Evolutionary conservation across 495 filamentous ascomycete species (phyloP), one percentile per base, ranked within the genome.

Genomic region (Podospora pseudoanserina): DNA sequence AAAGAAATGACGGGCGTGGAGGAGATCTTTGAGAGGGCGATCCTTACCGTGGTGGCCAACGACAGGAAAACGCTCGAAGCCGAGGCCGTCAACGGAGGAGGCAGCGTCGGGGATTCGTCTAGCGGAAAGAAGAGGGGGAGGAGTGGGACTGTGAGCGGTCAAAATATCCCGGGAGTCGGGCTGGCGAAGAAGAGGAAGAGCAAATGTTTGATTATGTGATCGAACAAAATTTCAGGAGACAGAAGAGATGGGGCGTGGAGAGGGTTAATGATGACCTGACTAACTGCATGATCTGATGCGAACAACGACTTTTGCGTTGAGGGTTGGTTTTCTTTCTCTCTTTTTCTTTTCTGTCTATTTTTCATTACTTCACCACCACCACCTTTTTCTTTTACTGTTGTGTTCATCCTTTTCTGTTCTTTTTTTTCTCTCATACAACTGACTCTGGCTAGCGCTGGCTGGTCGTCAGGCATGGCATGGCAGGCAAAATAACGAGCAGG

Each of bases 1-100:
- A 98, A 98, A 80, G 96, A 98, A 79, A 94, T 95, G 91, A 86
- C 81, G 49, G 95, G 95, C 63, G 94, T 99, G 32, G 91, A 98
- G 74, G 93, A 97, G 70, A 93, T 99, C 72, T 99, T 99, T 77
- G 88, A 93, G 71, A 81, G 86, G 56, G 95, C 95, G 16, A 93
- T 99, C 74, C 89, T 92, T 71, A 92, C 90, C 60, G 93, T 93
- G 16, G 91, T 98, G 27, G 86, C 86, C 60, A 89, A 89, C 75
- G 88, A 90, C 70, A 67, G 81, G 68, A 81, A 81, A 72, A 81
- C 78, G 70, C 72, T 83, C 75, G 82, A 84, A 75, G 74, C 76
- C 66, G 75, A 79, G 65, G 74, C 80, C 27, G 71, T 75, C 23
- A 77, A 74, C 34, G 65, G 63, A 9, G n/a, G 63, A 11, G 61